phyloP scores from a whole-genome alignment of 805 yeast species.

The Cyberlindnera xylosilytica region DNA sequence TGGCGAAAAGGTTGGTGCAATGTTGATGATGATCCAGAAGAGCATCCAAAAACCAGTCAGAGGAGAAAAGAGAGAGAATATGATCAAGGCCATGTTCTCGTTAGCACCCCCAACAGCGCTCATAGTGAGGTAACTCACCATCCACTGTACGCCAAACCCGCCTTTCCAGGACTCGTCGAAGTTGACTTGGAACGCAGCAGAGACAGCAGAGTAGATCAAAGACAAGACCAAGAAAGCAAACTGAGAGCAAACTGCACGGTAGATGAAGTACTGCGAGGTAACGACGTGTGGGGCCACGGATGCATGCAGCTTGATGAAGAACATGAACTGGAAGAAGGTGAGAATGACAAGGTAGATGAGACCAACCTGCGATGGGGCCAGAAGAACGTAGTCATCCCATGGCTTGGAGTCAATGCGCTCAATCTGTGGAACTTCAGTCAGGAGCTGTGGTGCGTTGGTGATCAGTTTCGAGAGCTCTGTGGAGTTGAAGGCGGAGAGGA shows the following conservation, averaged over 20 bases:
- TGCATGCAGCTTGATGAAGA: constrained; percentile 54
- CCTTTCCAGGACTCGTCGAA: constrained; percentile 53
- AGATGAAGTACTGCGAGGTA: constrained; percentile 44
- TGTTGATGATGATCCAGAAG: constrained; percentile 65
- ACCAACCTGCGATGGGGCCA: constrained; percentile 75
- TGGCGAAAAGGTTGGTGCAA: constrained; percentile 67
- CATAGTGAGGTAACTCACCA: constrained; percentile 64
- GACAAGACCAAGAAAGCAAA: constrained; percentile 56
- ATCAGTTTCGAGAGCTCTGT: constrained; percentile 16
- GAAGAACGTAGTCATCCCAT: constrained; percentile 42
- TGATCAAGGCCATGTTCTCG: constrained; percentile 57
- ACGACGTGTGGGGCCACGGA: constrained; percentile 44
- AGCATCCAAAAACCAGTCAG: constrained; percentile 39
- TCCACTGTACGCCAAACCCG: constrained; percentile 77
- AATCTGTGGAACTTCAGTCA: constrained; percentile 33
- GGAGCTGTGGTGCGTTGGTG: constrained; percentile 20
- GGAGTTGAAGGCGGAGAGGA: background rate
- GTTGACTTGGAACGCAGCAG: constrained; percentile 66
- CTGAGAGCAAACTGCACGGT: constrained; percentile 49
- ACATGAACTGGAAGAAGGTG: constrained; percentile 66
- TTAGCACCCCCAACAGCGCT: constrained; percentile 74
- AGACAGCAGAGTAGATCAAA: constrained; percentile 44
- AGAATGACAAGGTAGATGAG: constrained; percentile 67
- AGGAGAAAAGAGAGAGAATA: constrained; percentile 57
- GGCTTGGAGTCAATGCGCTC: constrained; percentile 46